Evolutionary conservation across 2,329 filamentous ascomycete genomes (phyloP).

Genomic region (Akanthomyces lecanii): DNA sequence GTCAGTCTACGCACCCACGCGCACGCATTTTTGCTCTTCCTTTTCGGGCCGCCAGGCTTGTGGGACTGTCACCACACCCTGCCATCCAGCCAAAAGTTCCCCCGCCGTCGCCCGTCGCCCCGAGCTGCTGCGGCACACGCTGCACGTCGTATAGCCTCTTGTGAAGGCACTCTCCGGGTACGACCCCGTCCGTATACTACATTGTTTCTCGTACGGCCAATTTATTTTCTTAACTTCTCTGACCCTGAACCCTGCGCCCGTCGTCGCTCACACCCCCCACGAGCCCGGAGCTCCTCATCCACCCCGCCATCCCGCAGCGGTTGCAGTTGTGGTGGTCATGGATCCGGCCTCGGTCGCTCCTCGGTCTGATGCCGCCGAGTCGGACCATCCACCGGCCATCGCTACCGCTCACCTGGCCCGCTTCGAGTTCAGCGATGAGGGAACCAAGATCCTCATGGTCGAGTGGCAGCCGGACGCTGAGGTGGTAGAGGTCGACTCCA

Average conservation of each 20-base stretch:
- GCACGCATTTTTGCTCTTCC: background rate
- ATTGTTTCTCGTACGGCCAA: background rate
- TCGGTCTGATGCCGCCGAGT: constrained; percentile 25
- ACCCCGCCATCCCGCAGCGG: constrained; percentile 16
- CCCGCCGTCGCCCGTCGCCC: background rate
- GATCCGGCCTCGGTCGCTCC: constrained; percentile 31
- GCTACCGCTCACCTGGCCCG: constrained; percentile 50
- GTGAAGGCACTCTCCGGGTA: constrained; percentile 1
- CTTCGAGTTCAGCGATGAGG: constrained; percentile 84
- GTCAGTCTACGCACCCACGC: background rate
- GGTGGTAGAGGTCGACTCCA: background rate
- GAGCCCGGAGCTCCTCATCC: constrained; percentile 3
- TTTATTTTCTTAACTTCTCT: background rate
- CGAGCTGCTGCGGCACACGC: background rate
- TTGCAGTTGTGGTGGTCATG: constrained; percentile 22
- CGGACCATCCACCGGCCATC: constrained; percentile 15
- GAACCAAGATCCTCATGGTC: constrained; percentile 89
- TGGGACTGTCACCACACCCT: constrained; percentile 5
- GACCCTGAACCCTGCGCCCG: constrained; percentile 5
- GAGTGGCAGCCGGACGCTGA: constrained; percentile 63
- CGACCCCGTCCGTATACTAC: constrained; percentile 9
- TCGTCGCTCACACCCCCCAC: background rate
- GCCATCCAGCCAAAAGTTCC: constrained; percentile 10
- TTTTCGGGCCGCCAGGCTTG: constrained; percentile 8
- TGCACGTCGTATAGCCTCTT: background rate